phyloP scores from a whole-genome alignment of 768 basidiomycete genomes.

The Xanthoconium purpureum region DNA sequence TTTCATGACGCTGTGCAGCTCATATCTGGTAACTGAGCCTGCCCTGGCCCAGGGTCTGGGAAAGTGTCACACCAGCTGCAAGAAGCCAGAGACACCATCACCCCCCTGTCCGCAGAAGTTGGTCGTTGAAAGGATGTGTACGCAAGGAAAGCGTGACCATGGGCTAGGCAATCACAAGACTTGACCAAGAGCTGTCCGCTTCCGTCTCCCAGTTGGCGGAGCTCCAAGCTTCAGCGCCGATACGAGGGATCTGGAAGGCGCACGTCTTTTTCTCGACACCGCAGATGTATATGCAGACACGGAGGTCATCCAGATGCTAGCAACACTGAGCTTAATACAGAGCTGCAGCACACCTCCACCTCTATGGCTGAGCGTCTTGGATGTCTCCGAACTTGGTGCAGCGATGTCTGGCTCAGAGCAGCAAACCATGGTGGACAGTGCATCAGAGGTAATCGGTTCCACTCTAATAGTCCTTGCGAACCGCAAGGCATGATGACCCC shows the following conservation, averaged over 20 bases:
- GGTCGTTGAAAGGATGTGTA: neutral
- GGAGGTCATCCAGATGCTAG: neutral
- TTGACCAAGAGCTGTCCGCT: neutral
- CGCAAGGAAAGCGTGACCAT: neutral
- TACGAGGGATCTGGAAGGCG: constrained; percentile 1
- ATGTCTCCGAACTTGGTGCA: neutral
- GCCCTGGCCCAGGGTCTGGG: too few species aligned
- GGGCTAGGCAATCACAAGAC: neutral
- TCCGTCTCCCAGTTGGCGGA: neutral
- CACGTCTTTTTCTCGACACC: neutral
- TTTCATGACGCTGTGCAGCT: too few species aligned
- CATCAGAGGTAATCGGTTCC: neutral
- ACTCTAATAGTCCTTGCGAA: neutral
- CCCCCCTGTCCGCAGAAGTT: neutral
- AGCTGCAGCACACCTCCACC: neutral
- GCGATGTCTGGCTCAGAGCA: neutral
- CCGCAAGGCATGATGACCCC: neutral
- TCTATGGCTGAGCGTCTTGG: neutral
- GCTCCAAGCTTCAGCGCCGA: neutral
- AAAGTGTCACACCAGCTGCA: too few species aligned
- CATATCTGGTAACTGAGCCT: too few species aligned
- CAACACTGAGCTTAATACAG: constrained; percentile 3
- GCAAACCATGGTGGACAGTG: neutral
- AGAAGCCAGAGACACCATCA: neutral
- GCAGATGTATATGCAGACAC: constrained; percentile 2